Percentiles rank a stretch among this genome's conserved stretches.
Conservation (phyloP, 169 alveolate species). For the Perkinsus chesapeaki region DNA sequence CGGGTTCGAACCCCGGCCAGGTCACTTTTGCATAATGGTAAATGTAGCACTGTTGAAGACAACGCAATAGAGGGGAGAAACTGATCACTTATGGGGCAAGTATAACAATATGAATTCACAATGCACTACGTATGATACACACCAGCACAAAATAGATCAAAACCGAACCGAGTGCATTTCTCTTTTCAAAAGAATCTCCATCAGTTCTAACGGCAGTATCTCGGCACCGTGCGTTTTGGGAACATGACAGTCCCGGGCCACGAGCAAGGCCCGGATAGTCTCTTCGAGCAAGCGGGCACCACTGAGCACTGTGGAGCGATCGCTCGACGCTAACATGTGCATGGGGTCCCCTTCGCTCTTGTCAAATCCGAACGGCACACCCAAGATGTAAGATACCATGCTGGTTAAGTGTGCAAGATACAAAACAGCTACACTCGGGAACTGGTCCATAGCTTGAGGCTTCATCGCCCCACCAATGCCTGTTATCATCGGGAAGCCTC, state of each 20-base stretch:
- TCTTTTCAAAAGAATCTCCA: neutral
- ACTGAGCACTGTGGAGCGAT: neutral
- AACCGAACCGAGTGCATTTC: neutral
- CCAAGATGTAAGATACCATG: neutral
- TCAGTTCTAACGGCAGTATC: neutral
- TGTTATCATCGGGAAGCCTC: neutral
- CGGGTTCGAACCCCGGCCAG: neutral
- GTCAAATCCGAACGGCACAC: neutral
- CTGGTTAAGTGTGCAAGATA: neutral
- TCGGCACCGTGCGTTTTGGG: neutral
- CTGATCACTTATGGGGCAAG: neutral
- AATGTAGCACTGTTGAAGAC: neutral
- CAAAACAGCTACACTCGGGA: neutral
- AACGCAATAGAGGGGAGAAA: neutral
- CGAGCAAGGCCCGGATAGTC: neutral
- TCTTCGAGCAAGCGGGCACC: neutral
- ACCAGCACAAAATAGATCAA: too few species aligned
- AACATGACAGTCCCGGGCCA: neutral
- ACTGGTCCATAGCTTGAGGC: neutral
- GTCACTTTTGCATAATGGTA: neutral
- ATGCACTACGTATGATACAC: neutral
- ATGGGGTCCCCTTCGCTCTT: neutral
- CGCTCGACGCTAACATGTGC: neutral
- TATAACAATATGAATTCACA: neutral
- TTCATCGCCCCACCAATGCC: neutral